Percentiles rank a stretch among this genome's conserved stretches.
These are phyloP conservation scores for Aspergillus sp. DNA, from an alignment of 2,329 filamentous ascomycete genomes.

Conservation along the genomic window DNA sequence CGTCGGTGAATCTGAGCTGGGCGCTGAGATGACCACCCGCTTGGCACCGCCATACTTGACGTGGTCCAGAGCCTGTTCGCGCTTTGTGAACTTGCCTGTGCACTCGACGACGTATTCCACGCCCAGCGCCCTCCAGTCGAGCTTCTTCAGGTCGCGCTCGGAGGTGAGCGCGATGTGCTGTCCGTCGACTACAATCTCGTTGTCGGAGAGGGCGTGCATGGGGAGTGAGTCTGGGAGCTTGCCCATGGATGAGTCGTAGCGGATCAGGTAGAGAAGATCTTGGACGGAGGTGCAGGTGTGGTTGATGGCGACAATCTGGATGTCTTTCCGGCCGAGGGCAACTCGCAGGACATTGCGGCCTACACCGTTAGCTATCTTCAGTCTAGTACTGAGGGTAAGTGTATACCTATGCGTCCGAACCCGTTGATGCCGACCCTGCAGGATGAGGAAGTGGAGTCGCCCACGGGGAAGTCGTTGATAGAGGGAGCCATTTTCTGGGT, in stretches of 20 bases:
- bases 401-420: slow-evolving; percentile 79
- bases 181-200: slow-evolving; percentile 56
- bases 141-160: slow-evolving; percentile 28
- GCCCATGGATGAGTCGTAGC: slow-evolving; percentile 55
- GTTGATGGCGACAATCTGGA: slow-evolving; percentile 30
- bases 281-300: slow-evolving; percentile 29
- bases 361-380: background rate
- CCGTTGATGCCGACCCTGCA: slow-evolving; percentile 89
- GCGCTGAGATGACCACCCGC: slow-evolving; percentile 68
- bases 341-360: slow-evolving; percentile 64
- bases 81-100: slow-evolving; percentile 65
- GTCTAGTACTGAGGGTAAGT: too few species aligned
- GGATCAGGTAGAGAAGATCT: slow-evolving; percentile 31
- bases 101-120: slow-evolving; percentile 31
- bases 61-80: slow-evolving; percentile 70
- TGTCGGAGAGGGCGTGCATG: slow-evolving; percentile 87
- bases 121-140: slow-evolving; percentile 27
- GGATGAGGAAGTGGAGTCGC: slow-evolving; percentile 10
- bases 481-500: slow-evolving; percentile 8
- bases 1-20: slow-evolving; percentile 69
- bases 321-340: slow-evolving; percentile 22
- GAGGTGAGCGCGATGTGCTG: slow-evolving; percentile 26
- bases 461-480: slow-evolving; percentile 22
- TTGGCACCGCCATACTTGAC: slow-evolving; percentile 79
- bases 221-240: slow-evolving; percentile 97